Percentiles rank a stretch among this genome's conserved stretches.
Evolutionary conservation across 1,284 basidiomycete species (phyloP).

Genomic region (Trichosporon inkin): DNA sequence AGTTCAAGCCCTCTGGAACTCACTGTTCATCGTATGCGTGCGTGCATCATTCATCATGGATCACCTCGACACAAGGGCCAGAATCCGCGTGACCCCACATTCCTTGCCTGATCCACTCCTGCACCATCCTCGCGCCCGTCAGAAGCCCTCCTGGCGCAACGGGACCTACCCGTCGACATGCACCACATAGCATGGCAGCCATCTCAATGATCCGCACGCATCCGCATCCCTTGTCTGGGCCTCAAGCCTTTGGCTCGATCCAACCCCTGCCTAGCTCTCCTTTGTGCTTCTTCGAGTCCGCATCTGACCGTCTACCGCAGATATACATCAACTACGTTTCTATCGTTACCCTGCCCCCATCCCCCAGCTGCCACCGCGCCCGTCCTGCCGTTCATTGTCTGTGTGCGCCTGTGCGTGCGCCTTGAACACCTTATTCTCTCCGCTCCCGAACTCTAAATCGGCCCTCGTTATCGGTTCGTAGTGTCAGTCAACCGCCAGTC

Average conservation of each 20-base stretch:
- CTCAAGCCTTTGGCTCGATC: too few species aligned
- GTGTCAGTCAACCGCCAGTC: not conserved
- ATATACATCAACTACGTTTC: not conserved
- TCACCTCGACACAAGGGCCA: not conserved
- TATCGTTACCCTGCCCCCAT: not conserved
- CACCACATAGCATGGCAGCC: too few species aligned
- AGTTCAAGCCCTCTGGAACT: not conserved
- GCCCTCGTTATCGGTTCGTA: slow-evolving; percentile 5
- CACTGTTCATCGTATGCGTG: not conserved
- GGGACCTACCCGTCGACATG: too few species aligned
- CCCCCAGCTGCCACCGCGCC: not conserved
- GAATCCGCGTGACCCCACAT: not conserved
- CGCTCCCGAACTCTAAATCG: slow-evolving; percentile 2
- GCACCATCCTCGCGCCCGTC: not conserved
- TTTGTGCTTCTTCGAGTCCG: slow-evolving; percentile 6
- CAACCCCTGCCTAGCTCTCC: not conserved
- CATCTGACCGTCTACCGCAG: not conserved
- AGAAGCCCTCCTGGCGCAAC: too few species aligned
- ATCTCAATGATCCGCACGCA: too few species aligned
- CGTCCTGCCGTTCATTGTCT: not conserved
- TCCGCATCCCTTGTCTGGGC: too few species aligned
- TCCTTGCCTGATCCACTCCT: not conserved
- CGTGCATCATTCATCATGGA: not conserved
- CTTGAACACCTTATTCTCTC: not conserved
- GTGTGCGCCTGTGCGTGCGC: slow-evolving; percentile 4